Conservation (phyloP, 352 stramenopile species). For the Phytophthora brassicae region DNA sequence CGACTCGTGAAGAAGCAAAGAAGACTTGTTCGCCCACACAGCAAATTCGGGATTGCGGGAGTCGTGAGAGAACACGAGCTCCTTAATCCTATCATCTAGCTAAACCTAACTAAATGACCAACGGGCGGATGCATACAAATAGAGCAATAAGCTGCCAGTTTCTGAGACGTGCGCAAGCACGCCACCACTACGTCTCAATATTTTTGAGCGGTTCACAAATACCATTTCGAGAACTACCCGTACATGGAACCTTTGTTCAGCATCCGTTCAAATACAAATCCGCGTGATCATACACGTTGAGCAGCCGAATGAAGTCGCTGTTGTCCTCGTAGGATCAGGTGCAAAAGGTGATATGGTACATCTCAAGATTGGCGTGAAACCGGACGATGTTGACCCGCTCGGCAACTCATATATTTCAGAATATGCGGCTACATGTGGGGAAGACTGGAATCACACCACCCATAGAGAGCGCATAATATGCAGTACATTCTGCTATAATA, state of each 20-base stretch:
- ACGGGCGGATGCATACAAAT: too few relatives aligned
- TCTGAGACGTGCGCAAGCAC: too few relatives aligned
- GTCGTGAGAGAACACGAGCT: too few relatives aligned
- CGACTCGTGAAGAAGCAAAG: not conserved
- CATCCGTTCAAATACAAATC: constrained; percentile 59
- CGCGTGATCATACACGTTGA: constrained; percentile 69
- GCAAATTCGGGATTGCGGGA: constrained; percentile 1
- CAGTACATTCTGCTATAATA: too few relatives aligned
- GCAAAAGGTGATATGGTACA: constrained; percentile 64
- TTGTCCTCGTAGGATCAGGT: constrained; percentile 57
- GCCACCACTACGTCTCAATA: too few relatives aligned
- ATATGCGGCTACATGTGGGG: constrained; percentile 53
- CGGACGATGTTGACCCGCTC: constrained; percentile 63
- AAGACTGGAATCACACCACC: constrained; percentile 48
- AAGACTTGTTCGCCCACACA: constrained; percentile 1
- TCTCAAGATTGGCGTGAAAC: constrained; percentile 70
- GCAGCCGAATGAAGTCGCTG: constrained; percentile 61
- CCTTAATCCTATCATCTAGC: too few relatives aligned
- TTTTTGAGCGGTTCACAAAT: too few relatives aligned
- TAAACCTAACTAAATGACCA: too few relatives aligned
- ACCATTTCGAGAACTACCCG: constrained; percentile 59
- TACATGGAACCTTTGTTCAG: constrained; percentile 66
- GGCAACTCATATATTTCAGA: constrained; percentile 59
- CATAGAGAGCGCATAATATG: constrained; percentile 58
- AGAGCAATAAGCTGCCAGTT: too few relatives aligned